Evolutionary conservation across 1,284 basidiomycete species (phyloP), one percentile per base, ranked within the genome.

Genomic region (Trichosporon asahii): DNA sequence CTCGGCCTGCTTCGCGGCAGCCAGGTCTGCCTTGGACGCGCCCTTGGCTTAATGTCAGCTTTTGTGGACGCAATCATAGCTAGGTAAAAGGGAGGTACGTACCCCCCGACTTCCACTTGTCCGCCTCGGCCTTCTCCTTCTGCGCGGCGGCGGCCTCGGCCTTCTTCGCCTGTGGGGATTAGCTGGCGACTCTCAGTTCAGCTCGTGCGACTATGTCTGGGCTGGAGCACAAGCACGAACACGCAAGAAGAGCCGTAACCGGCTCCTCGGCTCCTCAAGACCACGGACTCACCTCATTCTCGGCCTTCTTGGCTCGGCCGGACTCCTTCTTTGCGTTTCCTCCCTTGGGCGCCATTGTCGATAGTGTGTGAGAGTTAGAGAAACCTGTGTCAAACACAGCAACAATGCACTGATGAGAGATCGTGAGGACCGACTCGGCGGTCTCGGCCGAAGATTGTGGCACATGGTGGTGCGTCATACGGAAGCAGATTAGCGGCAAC

Each of bases 261-360:
- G 2, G 40, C 11, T 15, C 6, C 37, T 40, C 37, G 18, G 40
- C 40, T n/a, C 40, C 14, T 2, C 37, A 5, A 9, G 37, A 5
- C 37, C 37, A 18, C 1, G 2, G 2, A 87, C 91, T 89, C 25
- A 89, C 87, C 82, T 94, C 93, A 82, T 94, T 95, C 80, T 96
- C 95, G 6, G 93, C 93, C 85, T 98, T 98, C 83, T 93, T 94
- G 1, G 94, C 91, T 64, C 91, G 84, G 2, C 93, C 93, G 35
- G 88, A 84, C 81, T 95, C 93, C 82, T 95, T 94, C 89, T 95
- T 95, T 73, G 91, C 86, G 86, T 94, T 95, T 76, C 88, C 89
- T 70, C 82, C 82, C 77, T 91, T 92, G 0, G 93, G 93, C 70
- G 93, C 83, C 93, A 94, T 94, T 8, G 33, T 46, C 21, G 40